Conservation (phyloP, 768 basidiomycete genomes). For the Dendrothele bispora region DNA sequence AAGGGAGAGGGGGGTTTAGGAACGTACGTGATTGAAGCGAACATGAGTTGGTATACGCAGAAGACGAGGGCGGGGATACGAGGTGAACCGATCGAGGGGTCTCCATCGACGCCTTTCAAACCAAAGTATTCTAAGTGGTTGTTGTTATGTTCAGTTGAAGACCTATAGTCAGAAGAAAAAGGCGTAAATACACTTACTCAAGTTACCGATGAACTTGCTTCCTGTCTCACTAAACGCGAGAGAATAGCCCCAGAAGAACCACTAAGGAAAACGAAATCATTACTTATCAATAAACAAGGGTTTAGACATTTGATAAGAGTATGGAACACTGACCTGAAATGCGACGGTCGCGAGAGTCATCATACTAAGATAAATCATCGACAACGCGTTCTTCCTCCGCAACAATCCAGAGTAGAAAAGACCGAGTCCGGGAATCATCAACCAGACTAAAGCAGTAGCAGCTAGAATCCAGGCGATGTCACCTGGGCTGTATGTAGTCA, state of each 20-base stretch:
- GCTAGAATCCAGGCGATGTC: conserved; percentile 61
- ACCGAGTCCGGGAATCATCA: conserved; percentile 85
- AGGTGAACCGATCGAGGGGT: conserved; percentile 70
- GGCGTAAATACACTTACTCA: conserved; percentile 50
- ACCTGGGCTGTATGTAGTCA: conserved; percentile 44
- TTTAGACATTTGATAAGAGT: background rate
- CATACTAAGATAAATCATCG: conserved; percentile 84
- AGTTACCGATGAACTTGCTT: conserved; percentile 77
- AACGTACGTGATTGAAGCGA: conserved; percentile 81
- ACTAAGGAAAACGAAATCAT: conserved; percentile 40
- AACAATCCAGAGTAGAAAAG: conserved; percentile 92
- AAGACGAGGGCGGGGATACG: conserved; percentile 76
- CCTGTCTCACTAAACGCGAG: conserved; percentile 85
- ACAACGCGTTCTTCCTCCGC: conserved; percentile 89
- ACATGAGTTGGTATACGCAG: conserved; percentile 88
- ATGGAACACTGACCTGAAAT: conserved; percentile 64
- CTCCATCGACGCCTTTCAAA: conserved; percentile 72
- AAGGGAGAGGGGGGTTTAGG: background rate
- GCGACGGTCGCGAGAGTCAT: conserved; percentile 76
- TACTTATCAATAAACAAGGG: conserved; percentile 4
- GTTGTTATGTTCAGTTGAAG: no score
- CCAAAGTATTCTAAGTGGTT: conserved; percentile 73
- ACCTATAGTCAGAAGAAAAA: no score
- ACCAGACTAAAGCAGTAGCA: conserved; percentile 78
- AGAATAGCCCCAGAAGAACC: conserved; percentile 98